phyloP scores from a whole-genome alignment of 345 rosid genomes.

The Eucalyptus decipiens region DNA sequence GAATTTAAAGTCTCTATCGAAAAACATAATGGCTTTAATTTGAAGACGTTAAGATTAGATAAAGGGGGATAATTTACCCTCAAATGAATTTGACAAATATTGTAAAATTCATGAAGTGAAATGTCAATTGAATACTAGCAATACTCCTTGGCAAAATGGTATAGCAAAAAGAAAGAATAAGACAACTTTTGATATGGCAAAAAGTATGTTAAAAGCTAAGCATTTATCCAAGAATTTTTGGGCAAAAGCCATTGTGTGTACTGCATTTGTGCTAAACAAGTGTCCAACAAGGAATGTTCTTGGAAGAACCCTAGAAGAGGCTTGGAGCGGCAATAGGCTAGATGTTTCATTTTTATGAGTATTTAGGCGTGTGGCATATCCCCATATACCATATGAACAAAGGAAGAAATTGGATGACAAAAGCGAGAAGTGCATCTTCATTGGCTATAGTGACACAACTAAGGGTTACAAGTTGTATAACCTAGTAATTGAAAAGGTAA shows the following conservation, averaged over 20 bases:
- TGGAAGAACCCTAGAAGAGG: neutral
- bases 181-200: neutral
- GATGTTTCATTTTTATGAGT: neutral
- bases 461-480: neutral
- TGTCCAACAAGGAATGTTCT: neutral
- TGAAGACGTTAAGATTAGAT: neutral
- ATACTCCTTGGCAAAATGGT: neutral
- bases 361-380: neutral
- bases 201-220: neutral
- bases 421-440: neutral
- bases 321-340: accelerated
- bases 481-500: neutral
- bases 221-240: neutral
- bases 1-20: no score
- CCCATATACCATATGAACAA: neutral
- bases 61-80: neutral
- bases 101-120: neutral
- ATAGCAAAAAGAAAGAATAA: neutral
- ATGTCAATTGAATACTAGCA: accelerated
- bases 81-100: neutral
- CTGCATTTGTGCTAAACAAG: neutral
- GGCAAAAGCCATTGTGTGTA: neutral
- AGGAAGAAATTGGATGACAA: neutral
- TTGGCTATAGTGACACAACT: neutral
- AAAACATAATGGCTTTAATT: neutral